phyloP scores from a whole-genome alignment of 164 flowering plant genomes.

The Macadamia tetraphylla region DNA sequence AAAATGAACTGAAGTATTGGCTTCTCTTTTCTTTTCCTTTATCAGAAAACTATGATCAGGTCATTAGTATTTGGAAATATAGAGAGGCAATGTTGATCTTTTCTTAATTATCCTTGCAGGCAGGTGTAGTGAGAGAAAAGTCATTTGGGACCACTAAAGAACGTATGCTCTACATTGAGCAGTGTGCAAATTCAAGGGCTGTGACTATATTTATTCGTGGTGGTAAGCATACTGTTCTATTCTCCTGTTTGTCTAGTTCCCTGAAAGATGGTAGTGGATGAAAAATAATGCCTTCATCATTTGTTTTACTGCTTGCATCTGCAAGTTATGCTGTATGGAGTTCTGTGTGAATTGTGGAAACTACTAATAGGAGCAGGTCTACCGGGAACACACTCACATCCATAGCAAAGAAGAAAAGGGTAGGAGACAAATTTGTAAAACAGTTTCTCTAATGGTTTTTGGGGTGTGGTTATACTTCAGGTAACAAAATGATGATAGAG shows the following conservation, averaged over 20 bases:
- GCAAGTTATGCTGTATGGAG: too few relatives aligned
- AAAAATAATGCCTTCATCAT: not conserved
- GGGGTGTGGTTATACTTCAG: constrained; percentile 31
- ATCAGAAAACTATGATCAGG: not conserved
- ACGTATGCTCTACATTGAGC: constrained; percentile 92
- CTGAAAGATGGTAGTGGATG: not conserved
- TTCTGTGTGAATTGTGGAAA: too few relatives aligned
- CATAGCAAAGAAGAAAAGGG: too few relatives aligned
- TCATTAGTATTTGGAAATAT: not conserved
- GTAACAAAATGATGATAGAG: constrained; percentile 99
- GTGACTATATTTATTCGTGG: constrained; percentile 88
- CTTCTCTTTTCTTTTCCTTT: not conserved
- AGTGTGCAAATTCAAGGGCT: constrained; percentile 95
- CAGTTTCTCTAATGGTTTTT: constrained; percentile 1
- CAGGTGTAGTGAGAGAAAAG: constrained; percentile 93
- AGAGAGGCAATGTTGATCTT: not conserved
- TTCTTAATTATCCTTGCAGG: constrained; percentile 33
- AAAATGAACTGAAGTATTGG: too few relatives aligned
- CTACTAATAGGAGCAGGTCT: too few relatives aligned
- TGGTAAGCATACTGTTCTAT: constrained; percentile 39
- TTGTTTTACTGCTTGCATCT: too few relatives aligned
- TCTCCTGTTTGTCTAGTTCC: not conserved
- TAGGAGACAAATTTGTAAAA: too few relatives aligned
- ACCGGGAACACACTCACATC: too few relatives aligned
- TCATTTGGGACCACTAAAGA: constrained; percentile 99